Conservation (phyloP, 805 yeast genomes). For the Wickerhamomyces strasburgensis region DNA sequence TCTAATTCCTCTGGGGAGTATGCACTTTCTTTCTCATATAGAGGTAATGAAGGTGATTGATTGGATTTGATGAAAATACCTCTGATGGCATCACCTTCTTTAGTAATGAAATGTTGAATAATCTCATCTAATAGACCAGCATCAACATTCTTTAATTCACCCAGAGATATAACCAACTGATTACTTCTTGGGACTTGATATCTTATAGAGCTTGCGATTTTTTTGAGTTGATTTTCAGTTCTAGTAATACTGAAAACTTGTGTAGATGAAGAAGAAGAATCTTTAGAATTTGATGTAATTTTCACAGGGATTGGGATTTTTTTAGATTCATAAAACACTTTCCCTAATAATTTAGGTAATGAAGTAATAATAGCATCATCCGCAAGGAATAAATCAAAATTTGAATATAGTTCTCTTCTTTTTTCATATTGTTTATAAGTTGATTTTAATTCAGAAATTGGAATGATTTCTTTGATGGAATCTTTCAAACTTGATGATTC, state of each 20-base stretch:
- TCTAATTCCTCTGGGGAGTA: slow-evolving; percentile 31
- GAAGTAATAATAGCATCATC: slow-evolving; percentile 79
- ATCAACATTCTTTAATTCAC: slow-evolving; percentile 41
- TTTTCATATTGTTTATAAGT: slow-evolving; percentile 87
- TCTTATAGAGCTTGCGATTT: slow-evolving; percentile 52
- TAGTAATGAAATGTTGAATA: slow-evolving; percentile 38
- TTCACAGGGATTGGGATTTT: slow-evolving; percentile 68
- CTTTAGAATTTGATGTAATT: slow-evolving; percentile 31
- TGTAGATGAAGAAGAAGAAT: no score
- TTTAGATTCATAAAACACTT: slow-evolving; percentile 58
- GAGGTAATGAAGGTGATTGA: slow-evolving; percentile 78
- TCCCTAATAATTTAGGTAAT: slow-evolving; percentile 81
- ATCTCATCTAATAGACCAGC: slow-evolving; percentile 49
- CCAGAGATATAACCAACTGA: slow-evolving; percentile 61
- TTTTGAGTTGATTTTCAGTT: slow-evolving; percentile 53
- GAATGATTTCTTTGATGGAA: slow-evolving; percentile 45
- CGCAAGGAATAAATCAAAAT: slow-evolving; percentile 72
- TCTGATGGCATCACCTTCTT: slow-evolving; percentile 38
- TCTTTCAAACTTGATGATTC: slow-evolving; percentile 26
- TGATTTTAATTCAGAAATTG: slow-evolving; percentile 73
- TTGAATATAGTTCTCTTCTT: slow-evolving; percentile 64
- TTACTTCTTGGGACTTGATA: slow-evolving; percentile 72
- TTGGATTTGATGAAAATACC: slow-evolving; percentile 61
- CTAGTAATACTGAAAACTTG: slow-evolving; percentile 40
- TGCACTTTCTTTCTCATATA: slow-evolving; percentile 58